phyloP scores from a whole-genome alignment of 768 basidiomycete genomes.

The Guyanaporus albipodus region DNA sequence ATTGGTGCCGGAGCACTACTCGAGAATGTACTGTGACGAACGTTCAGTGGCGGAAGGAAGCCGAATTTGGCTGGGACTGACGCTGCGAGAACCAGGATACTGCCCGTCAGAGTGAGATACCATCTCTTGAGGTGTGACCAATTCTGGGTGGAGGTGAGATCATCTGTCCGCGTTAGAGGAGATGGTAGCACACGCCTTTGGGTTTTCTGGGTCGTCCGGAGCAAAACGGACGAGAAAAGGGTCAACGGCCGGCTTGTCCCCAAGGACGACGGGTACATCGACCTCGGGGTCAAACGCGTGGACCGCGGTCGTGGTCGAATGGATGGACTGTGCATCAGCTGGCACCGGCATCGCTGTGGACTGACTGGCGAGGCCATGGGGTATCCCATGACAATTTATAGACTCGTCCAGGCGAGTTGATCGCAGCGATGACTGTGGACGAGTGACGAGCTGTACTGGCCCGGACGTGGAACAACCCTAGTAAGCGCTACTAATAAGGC shows the following conservation, averaged over 20 bases:
- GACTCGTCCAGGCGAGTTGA: not conserved
- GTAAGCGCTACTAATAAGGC: too few species aligned
- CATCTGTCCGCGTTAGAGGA: not conserved
- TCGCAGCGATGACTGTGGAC: slow-evolving; percentile 17
- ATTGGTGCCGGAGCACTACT: slow-evolving; percentile 57
- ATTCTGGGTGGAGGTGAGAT: slow-evolving; percentile 35
- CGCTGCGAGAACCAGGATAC: slow-evolving; percentile 54
- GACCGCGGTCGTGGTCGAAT: slow-evolving; percentile 12
- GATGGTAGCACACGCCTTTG: slow-evolving; percentile 35
- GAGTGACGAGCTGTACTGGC: slow-evolving; percentile 6
- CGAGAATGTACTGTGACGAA: slow-evolving; percentile 49
- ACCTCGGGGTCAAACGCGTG: slow-evolving; percentile 11
- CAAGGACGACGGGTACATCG: slow-evolving; percentile 3
- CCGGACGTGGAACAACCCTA: too few species aligned
- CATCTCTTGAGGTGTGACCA: slow-evolving; percentile 45
- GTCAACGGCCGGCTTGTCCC: slow-evolving; percentile 17
- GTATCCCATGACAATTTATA: slow-evolving; percentile 12
- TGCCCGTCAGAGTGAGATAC: slow-evolving; percentile 48
- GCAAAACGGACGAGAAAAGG: slow-evolving; percentile 32
- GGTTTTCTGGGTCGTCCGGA: slow-evolving; percentile 41
- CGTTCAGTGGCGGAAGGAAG: not conserved
- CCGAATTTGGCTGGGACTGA: slow-evolving; percentile 22
- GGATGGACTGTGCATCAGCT: slow-evolving; percentile 14
- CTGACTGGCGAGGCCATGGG: not conserved
- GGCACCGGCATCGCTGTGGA: slow-evolving; percentile 7